A percentile compares a stretch with the other conserved stretches of the same genome.
Conservation (phyloP, 2,329 filamentous ascomycete species). For the Cladosporium sp. region DNA sequence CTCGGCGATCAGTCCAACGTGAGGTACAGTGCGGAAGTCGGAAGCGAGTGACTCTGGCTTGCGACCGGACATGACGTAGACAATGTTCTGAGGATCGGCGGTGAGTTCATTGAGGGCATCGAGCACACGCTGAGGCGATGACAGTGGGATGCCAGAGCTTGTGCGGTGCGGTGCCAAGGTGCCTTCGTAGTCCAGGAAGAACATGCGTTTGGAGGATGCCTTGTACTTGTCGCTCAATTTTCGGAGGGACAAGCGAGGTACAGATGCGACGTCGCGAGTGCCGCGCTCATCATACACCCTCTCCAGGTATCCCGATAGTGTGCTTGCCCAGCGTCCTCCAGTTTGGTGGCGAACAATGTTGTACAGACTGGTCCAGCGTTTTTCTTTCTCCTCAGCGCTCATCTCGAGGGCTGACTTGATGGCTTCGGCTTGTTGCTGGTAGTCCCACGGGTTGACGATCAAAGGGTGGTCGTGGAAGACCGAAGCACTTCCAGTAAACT, state of each 20-base stretch:
- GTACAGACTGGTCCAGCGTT: constrained; percentile 73
- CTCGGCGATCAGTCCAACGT: constrained; percentile 86
- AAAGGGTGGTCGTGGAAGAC: constrained; percentile 80
- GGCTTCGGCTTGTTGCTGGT: constrained; percentile 80
- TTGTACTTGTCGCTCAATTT: constrained; percentile 67
- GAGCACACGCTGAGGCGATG: constrained; percentile 81
- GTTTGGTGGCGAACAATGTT: constrained; percentile 76
- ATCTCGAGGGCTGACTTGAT: constrained; percentile 84
- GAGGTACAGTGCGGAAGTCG: constrained; percentile 79
- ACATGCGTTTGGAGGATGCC: constrained; percentile 67
- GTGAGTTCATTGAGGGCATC: constrained; percentile 80
- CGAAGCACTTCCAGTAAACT: constrained; percentile 90
- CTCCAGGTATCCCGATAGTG: constrained; percentile 69
- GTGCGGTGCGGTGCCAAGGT: constrained; percentile 87
- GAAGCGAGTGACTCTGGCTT: constrained; percentile 85
- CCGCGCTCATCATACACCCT: constrained; percentile 82
- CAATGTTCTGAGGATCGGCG: constrained; percentile 74
- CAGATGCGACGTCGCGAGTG: constrained; percentile 77
- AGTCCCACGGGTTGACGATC: constrained; percentile 93
- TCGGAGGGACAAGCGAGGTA: constrained; percentile 76
- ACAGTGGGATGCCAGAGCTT: constrained; percentile 78
- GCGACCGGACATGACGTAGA: constrained; percentile 92
- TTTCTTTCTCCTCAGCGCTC: constrained; percentile 68
- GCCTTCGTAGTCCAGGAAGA: constrained; percentile 92
- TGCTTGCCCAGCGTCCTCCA: constrained; percentile 81